A percentile compares a stretch with the other conserved stretches of the same genome.
phyloP scores from a whole-genome alignment of 1,284 basidiomycete species.

The Ustilago sp. region DNA sequence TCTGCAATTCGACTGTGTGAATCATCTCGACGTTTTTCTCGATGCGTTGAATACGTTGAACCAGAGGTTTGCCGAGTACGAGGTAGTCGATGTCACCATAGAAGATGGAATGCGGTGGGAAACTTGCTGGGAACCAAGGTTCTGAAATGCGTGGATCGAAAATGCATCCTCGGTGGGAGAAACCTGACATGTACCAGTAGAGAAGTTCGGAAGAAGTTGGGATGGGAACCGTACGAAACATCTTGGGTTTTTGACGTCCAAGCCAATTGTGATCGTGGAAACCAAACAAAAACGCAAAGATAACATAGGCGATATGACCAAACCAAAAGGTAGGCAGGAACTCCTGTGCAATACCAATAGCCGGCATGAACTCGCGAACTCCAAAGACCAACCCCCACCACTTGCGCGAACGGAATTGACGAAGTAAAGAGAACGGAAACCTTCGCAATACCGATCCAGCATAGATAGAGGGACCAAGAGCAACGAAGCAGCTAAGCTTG shows the following conservation, averaged over 20 bases:
- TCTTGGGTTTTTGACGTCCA: slow-evolving; percentile 67
- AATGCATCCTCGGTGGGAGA: slow-evolving; percentile 67
- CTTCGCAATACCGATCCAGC: slow-evolving; percentile 66
- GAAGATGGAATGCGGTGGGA: slow-evolving; percentile 67
- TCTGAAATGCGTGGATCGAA: slow-evolving; percentile 64
- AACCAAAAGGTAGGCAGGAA: slow-evolving; percentile 64
- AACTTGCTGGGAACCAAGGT: slow-evolving; percentile 66
- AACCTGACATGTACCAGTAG: slow-evolving; percentile 68
- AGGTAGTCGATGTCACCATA: slow-evolving; percentile 67
- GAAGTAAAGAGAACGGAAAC: slow-evolving; percentile 66
- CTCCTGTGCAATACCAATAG: slow-evolving; percentile 59
- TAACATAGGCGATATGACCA: slow-evolving; percentile 67
- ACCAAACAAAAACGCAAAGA: slow-evolving; percentile 67
- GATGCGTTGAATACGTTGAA: slow-evolving; percentile 60
- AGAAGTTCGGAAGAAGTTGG: slow-evolving; percentile 66
- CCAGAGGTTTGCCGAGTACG: slow-evolving; percentile 67
- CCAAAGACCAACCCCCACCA: slow-evolving; percentile 68
- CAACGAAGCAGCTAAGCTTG: slow-evolving; percentile 64
- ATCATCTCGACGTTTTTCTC: slow-evolving; percentile 67
- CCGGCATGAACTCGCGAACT: slow-evolving; percentile 65
- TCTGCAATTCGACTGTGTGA: slow-evolving; percentile 66
- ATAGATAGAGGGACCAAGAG: slow-evolving; percentile 68
- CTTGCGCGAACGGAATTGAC: slow-evolving; percentile 62
- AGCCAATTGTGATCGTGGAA: slow-evolving; percentile 68
- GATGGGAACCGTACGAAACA: slow-evolving; percentile 65